phyloP scores from a whole-genome alignment of 768 basidiomycete genomes.

The Russula vinacea region DNA sequence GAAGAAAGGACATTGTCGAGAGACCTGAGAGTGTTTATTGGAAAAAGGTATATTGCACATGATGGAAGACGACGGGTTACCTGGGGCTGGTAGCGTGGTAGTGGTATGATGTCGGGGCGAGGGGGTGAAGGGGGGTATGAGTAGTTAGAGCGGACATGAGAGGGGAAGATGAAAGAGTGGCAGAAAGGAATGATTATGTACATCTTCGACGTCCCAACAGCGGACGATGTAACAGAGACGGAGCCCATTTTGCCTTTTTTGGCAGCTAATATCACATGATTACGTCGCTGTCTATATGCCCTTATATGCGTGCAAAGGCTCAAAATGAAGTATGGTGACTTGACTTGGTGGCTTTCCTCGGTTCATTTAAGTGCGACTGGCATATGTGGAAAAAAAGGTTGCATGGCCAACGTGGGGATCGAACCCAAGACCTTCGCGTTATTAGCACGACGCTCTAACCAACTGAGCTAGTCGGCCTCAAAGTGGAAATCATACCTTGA shows the following conservation, averaged over 20 bases:
- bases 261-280: background rate
- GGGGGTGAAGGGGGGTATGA: background rate
- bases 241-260: constrained; percentile 11
- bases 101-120: background rate
- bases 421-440: constrained; percentile 38
- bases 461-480: constrained; percentile 85
- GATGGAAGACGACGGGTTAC: background rate
- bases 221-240: background rate
- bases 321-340: background rate
- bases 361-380: background rate
- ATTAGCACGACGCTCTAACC: constrained; percentile 93
- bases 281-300: too few species aligned
- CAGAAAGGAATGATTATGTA: constrained; percentile 10
- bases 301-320: too few species aligned
- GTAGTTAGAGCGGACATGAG: constrained; percentile 9
- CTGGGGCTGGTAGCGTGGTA: background rate
- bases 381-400: background rate
- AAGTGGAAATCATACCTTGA: background rate
- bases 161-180: background rate
- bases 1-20: constrained; percentile 2
- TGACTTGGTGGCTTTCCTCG: too few species aligned
- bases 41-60: background rate
- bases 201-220: background rate
- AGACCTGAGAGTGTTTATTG: background rate
- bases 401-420: constrained; percentile 34